Evolutionary conservation across 2,329 filamentous ascomycete species (phyloP).

Genomic region (Lasiodiplodia gonubiensis): DNA sequence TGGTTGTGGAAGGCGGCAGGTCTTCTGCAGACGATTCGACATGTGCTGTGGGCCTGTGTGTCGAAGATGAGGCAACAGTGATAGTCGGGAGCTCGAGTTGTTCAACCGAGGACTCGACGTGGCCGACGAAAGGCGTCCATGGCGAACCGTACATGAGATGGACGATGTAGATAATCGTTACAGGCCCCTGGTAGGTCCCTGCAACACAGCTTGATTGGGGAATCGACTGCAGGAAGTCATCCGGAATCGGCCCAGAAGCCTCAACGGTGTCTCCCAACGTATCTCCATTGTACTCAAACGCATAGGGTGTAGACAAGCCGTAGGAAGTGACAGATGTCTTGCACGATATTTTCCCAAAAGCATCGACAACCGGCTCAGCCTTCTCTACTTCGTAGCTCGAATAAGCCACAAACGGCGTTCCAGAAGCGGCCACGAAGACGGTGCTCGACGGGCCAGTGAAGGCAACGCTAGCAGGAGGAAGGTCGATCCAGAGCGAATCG

Average conservation of each 20-base stretch:
- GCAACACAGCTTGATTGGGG: conserved; percentile 40
- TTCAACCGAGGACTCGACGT: conserved; percentile 35
- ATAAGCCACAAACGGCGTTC: conserved; percentile 52
- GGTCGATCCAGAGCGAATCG: conserved; percentile 29
- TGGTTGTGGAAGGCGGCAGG: neutral
- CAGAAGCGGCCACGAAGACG: conserved; percentile 36
- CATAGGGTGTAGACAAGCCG: conserved; percentile 42
- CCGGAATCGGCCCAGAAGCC: conserved; percentile 43
- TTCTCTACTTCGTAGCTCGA: conserved; percentile 51
- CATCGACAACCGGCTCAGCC: conserved; percentile 34
- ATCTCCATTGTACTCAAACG: conserved; percentile 45
- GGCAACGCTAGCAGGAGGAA: conserved; percentile 36
- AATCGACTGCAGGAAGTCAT: conserved; percentile 45
- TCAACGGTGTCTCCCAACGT: conserved; percentile 36
- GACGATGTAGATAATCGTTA: conserved; percentile 52
- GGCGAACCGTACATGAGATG: conserved; percentile 43
- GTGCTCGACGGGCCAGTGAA: conserved; percentile 36
- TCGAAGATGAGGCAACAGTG: conserved; percentile 4
- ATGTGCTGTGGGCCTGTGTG: conserved; percentile 32
- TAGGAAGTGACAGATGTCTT: conserved; percentile 43
- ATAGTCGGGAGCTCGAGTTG: conserved; percentile 33
- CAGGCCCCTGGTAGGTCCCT: conserved; percentile 47
- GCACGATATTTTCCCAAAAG: conserved; percentile 39
- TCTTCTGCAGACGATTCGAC: conserved; percentile 27
- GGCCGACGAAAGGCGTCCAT: conserved; percentile 30